Evolutionary conservation across 2,329 filamentous ascomycete species (phyloP).

Genomic region (Diplodia scrobiculata): DNA sequence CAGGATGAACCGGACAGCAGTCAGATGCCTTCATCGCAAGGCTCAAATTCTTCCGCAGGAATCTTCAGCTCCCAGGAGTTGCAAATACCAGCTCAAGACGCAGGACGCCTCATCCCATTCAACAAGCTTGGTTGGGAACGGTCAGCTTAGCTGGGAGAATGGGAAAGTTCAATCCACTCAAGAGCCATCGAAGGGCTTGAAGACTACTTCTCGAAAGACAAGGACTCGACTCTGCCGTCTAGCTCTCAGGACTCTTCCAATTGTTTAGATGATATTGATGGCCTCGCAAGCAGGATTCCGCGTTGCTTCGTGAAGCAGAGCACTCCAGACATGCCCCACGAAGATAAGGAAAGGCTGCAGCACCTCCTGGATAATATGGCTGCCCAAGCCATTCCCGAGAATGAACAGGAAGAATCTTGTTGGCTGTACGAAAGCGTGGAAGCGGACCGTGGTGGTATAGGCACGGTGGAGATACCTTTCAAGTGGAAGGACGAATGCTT

Average conservation of each 20-base stretch:
- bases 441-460: background rate
- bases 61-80: background rate
- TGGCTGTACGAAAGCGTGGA: background rate
- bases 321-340: background rate
- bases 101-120: background rate
- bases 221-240: too few relatives aligned
- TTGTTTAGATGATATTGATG: background rate
- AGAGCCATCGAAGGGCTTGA: too few relatives aligned
- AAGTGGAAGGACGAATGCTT: background rate
- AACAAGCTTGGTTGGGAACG: background rate
- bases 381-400: background rate
- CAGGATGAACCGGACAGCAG: too few relatives aligned
- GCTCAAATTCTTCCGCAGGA: background rate
- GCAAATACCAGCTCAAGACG: too few relatives aligned
- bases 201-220: too few relatives aligned
- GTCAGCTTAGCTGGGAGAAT: too few relatives aligned
- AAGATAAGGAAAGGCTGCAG: background rate
- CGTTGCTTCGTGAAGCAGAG: background rate
- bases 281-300: background rate
- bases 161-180: too few relatives aligned
- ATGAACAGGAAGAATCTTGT: background rate
- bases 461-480: fast-evolving
- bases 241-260: too few relatives aligned
- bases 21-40: too few relatives aligned
- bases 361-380: background rate